These are phyloP conservation scores for Hypoxylon sp. DNA, from an alignment of 2,329 filamentous ascomycete genomes.

Conservation along the genomic window DNA sequence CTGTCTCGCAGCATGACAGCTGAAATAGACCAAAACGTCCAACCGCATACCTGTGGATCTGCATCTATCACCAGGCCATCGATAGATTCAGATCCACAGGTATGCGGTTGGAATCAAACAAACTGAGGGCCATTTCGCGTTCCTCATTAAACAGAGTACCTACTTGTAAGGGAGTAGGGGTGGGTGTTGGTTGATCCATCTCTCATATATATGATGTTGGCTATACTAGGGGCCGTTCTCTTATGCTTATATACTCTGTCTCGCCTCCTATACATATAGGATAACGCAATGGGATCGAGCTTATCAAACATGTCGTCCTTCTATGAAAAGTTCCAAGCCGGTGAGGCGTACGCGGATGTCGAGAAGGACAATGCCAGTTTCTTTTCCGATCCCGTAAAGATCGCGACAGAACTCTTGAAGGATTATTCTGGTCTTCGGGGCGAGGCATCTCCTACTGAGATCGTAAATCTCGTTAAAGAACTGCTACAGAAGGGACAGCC, in stretches of 20 bases:
- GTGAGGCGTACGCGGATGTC: constrained; percentile 56
- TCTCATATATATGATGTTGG: constrained; percentile 5
- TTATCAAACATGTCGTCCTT: constrained; percentile 55
- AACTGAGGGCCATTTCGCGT: neutral
- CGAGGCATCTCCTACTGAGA: constrained; percentile 51
- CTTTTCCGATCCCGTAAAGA: constrained; percentile 55
- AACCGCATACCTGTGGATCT: neutral
- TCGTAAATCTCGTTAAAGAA: constrained; percentile 55
- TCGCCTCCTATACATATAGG: constrained; percentile 15
- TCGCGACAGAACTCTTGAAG: constrained; percentile 55
- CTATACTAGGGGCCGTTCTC: neutral
- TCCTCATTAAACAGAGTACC: neutral
- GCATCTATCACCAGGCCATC: constrained; percentile 3
- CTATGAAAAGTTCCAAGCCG: constrained; percentile 58
- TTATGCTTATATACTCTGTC: neutral
- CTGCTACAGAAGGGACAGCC: constrained; percentile 62
- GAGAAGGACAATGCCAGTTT: constrained; percentile 48
- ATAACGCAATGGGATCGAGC: constrained; percentile 24
- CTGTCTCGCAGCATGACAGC: constrained; percentile 5
- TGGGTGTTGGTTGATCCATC: neutral
- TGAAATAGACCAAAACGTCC: constrained; percentile 16
- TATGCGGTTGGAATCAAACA: neutral
- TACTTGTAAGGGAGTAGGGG: neutral
- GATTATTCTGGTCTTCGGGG: constrained; percentile 51
- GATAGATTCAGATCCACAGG: too few relatives aligned